These are phyloP conservation scores for Thelephora aurantiotincta DNA, from an alignment of 768 basidiomycete genomes.

Conservation along the genomic window DNA sequence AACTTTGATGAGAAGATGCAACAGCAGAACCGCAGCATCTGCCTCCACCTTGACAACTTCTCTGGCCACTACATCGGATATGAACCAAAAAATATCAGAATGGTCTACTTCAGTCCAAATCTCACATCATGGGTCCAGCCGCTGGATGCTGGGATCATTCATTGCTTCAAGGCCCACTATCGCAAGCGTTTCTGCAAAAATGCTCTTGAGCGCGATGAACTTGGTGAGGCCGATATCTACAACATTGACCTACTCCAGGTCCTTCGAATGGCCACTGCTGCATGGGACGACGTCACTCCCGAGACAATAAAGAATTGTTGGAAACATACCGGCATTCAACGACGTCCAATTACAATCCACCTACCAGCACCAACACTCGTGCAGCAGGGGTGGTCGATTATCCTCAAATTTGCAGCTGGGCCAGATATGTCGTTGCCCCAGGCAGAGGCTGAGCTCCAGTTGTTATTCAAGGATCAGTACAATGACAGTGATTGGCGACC, in stretches of 20 bases:
- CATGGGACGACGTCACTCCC: conserved; percentile 17
- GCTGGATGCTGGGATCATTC: conserved; percentile 21
- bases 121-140: conserved; percentile 24
- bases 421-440: too few relatives aligned
- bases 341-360: background rate
- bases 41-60: conserved; percentile 20
- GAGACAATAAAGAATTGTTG: conserved; percentile 23
- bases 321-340: conserved; percentile 17
- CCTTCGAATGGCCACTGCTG: conserved; percentile 18
- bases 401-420: too few relatives aligned
- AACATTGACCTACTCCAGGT: conserved; percentile 21
- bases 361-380: too few relatives aligned
- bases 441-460: too few relatives aligned
- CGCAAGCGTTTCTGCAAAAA: conserved; percentile 12
- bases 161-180: conserved; percentile 24
- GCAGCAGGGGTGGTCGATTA: too few relatives aligned
- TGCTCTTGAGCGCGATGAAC: conserved; percentile 2
- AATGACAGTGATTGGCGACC: too few relatives aligned
- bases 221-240: conserved; percentile 16
- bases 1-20: background rate
- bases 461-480: too few relatives aligned
- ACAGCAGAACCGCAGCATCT: conserved; percentile 11
- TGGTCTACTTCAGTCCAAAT: conserved; percentile 20
- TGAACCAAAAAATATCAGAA: conserved; percentile 16
- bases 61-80: conserved; percentile 16